These are phyloP conservation scores for Cardiospermum halicacabum DNA, from an alignment of 345 rosid genomes.

Conservation along the genomic window DNA sequence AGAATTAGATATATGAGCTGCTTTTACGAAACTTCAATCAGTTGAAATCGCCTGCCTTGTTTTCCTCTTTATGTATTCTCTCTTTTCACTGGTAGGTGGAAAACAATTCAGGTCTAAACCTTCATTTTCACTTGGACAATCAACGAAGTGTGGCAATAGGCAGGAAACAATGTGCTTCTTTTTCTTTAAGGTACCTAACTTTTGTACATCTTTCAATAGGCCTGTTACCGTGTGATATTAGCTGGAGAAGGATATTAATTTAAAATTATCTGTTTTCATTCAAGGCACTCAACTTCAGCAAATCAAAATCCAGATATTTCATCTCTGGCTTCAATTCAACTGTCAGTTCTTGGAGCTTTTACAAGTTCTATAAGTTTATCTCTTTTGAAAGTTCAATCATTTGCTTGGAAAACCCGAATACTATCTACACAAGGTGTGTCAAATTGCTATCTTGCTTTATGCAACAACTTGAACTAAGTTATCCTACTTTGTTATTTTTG, in stretches of 20 bases:
- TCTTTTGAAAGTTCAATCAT: slow-evolving; percentile 46
- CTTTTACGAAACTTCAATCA: background rate
- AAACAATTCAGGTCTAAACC: slow-evolving; percentile 68
- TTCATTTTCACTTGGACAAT: slow-evolving; percentile 53
- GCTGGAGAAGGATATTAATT: background rate
- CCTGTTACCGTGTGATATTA: background rate
- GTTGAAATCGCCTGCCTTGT: background rate
- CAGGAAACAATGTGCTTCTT: slow-evolving; percentile 58
- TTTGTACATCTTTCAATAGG: background rate
- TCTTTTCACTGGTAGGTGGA: slow-evolving; percentile 55
- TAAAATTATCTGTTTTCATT: slow-evolving; percentile 16
- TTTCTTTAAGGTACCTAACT: slow-evolving; percentile 57
- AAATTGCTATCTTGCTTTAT: slow-evolving; percentile 6
- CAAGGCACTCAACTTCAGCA: slow-evolving; percentile 42
- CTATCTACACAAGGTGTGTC: slow-evolving; percentile 65
- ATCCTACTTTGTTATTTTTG: background rate
- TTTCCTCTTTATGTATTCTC: background rate
- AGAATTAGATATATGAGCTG: background rate
- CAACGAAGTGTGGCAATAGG: slow-evolving; percentile 54
- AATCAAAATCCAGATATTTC: slow-evolving; percentile 38
- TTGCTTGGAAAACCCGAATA: slow-evolving; percentile 88
- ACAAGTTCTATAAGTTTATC: slow-evolving; percentile 54
- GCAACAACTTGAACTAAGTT: background rate
- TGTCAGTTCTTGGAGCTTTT: slow-evolving; percentile 51
- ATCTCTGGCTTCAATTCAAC: slow-evolving; percentile 63